Base-by-base conservation (phyloP, 805 yeast genomes). In the Starmerella cellae region DNA sequence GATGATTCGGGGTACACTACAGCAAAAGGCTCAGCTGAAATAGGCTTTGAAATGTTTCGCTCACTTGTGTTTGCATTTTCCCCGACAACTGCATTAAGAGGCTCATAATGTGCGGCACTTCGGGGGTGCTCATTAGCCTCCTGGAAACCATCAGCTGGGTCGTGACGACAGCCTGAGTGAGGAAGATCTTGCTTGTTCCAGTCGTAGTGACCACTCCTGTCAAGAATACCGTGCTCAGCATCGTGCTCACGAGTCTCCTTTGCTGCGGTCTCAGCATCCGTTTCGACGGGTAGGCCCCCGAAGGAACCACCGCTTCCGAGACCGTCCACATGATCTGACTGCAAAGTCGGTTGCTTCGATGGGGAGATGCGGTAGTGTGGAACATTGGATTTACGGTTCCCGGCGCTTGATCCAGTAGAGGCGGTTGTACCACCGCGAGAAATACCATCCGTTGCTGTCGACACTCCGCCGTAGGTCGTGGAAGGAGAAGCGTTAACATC, bases 151-250 rank as follows among this genome's bases (percentile, higher is more conserved):
- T 43, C 42, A 2, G 41, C 26, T 1, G 47, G 30, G 18, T 46
- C 35, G 42, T 46, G 50, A 23, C 48, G 48, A 38, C 41, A 38
- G 24, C 46, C 48, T n/a, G 16, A 26, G 30, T 44, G 48, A 18
- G 27, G 35, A n/a, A 39, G 31, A n/a, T 38, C 38, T 2, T 27
- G 33, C 27, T 43, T 24, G 29, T 41, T 32, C 27, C 35, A 30
- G 39, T 41, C 39, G 23, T 44, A 41, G 14, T 39, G 35, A 16
- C 42, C 47, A 16, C 44, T 23, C 20, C 31, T 37, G 14, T 37
- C 42, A 8, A 43, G 26, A 10, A 28, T 17, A 5, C 46, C 46
- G 9, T n/a, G n/a, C 5, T 38, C 22, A 8, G 37, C 42, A 18
- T 39, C 42, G 28, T 30, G 38, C 3, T 31, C 38, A 20, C 31